These are phyloP conservation scores for Populus hybrid DNA, from an alignment of 441 rosid species.

Conservation along the genomic window DNA sequence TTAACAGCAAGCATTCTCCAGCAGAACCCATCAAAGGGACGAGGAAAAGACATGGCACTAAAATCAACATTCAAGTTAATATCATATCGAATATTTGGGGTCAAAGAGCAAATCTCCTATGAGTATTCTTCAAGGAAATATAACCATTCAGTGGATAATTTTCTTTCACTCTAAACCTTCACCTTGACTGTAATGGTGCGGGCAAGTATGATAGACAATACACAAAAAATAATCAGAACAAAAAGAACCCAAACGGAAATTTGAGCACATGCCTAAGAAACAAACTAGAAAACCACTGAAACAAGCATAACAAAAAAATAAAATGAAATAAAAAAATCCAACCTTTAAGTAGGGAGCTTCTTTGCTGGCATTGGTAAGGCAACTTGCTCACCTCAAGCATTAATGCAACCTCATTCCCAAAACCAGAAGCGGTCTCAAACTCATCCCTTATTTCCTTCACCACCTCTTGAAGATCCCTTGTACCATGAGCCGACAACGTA, in stretches of 20 bases:
- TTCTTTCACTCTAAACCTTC: not conserved
- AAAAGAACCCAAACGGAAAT: not conserved
- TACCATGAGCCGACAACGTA: conserved; percentile 63
- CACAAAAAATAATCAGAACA: not conserved
- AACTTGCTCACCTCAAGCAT: conserved; percentile 85
- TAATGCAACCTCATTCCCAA: conserved; percentile 84
- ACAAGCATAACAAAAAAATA: not conserved
- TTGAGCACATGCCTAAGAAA: not conserved
- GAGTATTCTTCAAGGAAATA: not conserved
- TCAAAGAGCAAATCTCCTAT: not conserved
- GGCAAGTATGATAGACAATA: not conserved
- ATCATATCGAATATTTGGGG: not conserved
- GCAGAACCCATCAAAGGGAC: not conserved
- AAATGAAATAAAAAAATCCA: conserved; percentile 12
- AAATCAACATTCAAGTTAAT: not conserved
- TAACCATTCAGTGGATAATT: not conserved
- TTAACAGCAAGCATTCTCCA: not conserved
- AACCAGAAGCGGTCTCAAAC: conserved; percentile 73
- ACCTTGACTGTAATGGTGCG: not conserved
- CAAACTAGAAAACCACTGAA: not conserved
- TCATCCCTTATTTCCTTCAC: conserved; percentile 84
- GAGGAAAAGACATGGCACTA: too few species aligned
- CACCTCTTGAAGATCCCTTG: conserved; percentile 81
- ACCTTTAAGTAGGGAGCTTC: conserved; percentile 65
- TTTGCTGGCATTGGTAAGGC: conserved; percentile 81